These are phyloP conservation scores for Solanum pinnatisectum DNA, from an alignment of 257 asterid genomes.

Conservation along the genomic window DNA sequence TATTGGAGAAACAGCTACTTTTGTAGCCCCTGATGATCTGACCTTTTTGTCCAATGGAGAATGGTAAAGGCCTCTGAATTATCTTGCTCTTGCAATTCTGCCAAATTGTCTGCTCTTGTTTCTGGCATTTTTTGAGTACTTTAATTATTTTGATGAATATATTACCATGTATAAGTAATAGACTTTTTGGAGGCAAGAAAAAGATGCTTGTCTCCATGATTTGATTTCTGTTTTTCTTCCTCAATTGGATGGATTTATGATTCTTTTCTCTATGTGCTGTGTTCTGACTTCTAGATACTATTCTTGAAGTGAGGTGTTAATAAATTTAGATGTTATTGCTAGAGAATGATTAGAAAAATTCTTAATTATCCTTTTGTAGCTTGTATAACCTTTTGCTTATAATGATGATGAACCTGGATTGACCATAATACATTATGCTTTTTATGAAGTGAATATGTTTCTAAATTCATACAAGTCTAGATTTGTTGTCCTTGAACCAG, in stretches of 20 bases:
- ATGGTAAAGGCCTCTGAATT: conserved; percentile 48
- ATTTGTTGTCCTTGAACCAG: background rate
- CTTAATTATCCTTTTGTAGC: background rate
- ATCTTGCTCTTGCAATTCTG: background rate
- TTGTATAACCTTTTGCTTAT: background rate
- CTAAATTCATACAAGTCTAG: background rate
- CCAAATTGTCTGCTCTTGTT: background rate
- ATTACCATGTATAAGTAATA: background rate
- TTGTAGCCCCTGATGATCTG: conserved; percentile 51
- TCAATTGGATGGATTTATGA: background rate
- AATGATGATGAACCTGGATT: background rate
- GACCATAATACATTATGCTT: background rate
- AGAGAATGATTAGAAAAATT: background rate
- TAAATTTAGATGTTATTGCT: background rate
- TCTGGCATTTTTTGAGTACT: background rate
- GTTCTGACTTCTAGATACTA: background rate
- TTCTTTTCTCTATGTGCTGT: background rate
- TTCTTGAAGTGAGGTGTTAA: background rate
- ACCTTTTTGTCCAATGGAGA: conserved; percentile 94
- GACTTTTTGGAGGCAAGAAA: background rate
- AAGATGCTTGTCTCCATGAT: background rate
- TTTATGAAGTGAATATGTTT: background rate
- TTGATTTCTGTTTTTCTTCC: background rate
- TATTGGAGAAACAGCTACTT: conserved; percentile 89
- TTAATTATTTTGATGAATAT: background rate